A percentile compares a stretch with the other conserved stretches of the same genome.
Conservation (phyloP, 2,329 filamentous ascomycete species). For the Pyrenochaeta sp. region DNA sequence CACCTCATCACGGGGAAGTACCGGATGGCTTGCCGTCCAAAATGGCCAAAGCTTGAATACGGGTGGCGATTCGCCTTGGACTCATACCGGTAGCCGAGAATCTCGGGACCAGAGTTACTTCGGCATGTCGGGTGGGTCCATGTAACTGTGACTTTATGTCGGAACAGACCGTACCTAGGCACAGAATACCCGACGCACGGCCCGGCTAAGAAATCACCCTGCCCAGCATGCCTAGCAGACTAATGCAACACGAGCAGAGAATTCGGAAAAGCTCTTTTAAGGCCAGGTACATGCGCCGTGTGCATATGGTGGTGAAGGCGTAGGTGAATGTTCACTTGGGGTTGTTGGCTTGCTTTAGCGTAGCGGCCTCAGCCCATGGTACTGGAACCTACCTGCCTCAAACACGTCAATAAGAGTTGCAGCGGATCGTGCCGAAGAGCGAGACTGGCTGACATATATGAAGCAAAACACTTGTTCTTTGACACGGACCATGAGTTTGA, state of each 20-base stretch:
- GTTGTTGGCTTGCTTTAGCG: background rate
- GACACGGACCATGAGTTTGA: background rate
- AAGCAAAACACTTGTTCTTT: background rate
- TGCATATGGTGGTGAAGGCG: background rate
- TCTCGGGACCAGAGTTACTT: too few species aligned
- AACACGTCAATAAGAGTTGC: background rate
- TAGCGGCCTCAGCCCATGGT: background rate
- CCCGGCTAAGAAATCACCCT: too few species aligned
- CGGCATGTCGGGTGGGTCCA: background rate
- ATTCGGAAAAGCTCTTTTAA: too few species aligned
- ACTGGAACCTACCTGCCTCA: background rate
- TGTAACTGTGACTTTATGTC: background rate
- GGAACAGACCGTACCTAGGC: background rate
- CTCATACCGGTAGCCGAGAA: too few species aligned
- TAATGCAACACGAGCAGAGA: too few species aligned
- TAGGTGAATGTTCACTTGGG: background rate
- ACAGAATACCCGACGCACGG: too few species aligned
- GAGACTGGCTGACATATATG: background rate
- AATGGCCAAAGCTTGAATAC: too few species aligned
- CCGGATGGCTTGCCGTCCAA: too few species aligned
- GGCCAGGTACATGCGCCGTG: background rate
- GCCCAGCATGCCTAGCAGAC: too few species aligned
- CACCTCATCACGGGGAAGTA: too few species aligned
- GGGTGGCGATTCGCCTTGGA: too few species aligned
- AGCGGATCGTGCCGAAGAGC: background rate